Evolutionary conservation across 1,284 basidiomycete genomes (phyloP).

Genomic region (Malassezia sympodialis): DNA sequence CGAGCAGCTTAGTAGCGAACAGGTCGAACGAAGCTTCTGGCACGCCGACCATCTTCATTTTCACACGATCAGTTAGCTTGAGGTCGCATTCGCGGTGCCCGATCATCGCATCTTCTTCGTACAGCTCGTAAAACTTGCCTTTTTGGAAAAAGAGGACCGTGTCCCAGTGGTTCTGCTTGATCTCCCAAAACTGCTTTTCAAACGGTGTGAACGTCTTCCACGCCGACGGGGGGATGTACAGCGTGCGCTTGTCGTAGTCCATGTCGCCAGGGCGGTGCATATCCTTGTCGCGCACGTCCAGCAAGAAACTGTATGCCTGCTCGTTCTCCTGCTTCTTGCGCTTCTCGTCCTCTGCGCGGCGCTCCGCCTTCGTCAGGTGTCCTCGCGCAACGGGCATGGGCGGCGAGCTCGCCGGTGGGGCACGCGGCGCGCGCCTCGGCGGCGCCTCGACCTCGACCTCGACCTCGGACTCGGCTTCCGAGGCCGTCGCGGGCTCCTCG

Average conservation of each 20-base stretch:
- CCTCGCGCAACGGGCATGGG: neutral
- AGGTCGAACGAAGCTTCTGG: slow-evolving; percentile 81
- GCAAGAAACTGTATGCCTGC: slow-evolving; percentile 70
- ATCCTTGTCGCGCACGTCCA: slow-evolving; percentile 72
- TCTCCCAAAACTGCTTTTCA: slow-evolving; percentile 57
- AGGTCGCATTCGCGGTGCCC: slow-evolving; percentile 49
- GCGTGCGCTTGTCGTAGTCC: slow-evolving; percentile 83
- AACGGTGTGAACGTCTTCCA: slow-evolving; percentile 88
- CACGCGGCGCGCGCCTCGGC: neutral
- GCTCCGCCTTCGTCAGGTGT: slow-evolving; percentile 79
- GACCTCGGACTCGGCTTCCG: slow-evolving; percentile 1
- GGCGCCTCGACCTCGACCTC: too few relatives aligned
- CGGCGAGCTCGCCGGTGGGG: neutral
- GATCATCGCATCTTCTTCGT: slow-evolving; percentile 48
- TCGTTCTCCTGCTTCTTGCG: slow-evolving; percentile 68
- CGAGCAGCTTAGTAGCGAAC: slow-evolving; percentile 51
- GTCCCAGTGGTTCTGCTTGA: slow-evolving; percentile 46
- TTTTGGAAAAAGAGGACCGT: slow-evolving; percentile 92
- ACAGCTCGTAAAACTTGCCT: slow-evolving; percentile 55
- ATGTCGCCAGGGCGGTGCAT: slow-evolving; percentile 66
- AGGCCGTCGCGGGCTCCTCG: slow-evolving; percentile 11
- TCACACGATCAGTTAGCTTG: slow-evolving; percentile 70
- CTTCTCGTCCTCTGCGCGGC: slow-evolving; percentile 51
- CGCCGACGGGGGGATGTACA: slow-evolving; percentile 66
- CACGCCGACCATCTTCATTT: slow-evolving; percentile 94